These are phyloP conservation scores for Helicocarpus griseus DNA, from an alignment of 2,329 filamentous ascomycete species.

Conservation along the genomic window DNA sequence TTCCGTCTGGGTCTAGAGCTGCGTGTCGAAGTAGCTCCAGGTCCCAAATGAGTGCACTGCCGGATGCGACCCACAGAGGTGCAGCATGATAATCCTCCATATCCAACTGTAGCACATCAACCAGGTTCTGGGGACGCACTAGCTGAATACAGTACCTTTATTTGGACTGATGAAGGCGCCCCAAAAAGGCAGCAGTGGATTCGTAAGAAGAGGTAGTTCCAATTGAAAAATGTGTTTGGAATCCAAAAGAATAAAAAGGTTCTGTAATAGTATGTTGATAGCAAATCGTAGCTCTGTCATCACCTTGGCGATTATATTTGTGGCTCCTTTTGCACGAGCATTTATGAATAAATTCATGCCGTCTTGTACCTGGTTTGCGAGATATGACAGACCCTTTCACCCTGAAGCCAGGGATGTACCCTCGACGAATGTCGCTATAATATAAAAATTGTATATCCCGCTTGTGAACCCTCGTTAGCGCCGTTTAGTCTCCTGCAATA, in stretches of 20 bases:
- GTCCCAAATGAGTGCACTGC: not conserved
- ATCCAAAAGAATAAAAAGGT: no score
- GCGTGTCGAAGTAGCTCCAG: not conserved
- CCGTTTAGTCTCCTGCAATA: not conserved
- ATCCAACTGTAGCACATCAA: not conserved
- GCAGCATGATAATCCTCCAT: not conserved
- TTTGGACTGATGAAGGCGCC: not conserved
- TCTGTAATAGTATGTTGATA: no score
- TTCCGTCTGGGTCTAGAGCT: not conserved
- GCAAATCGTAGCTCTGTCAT: no score
- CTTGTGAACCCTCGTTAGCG: not conserved
- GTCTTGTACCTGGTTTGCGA: no score
- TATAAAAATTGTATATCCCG: not conserved
- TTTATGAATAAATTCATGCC: no score
- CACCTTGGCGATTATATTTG: no score
- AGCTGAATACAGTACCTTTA: not conserved
- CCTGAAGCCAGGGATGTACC: not conserved
- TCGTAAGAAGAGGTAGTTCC: not conserved
- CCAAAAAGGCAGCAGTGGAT: not conserved
- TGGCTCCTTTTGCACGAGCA: no score
- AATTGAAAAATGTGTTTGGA: no score
- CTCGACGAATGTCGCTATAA: not conserved
- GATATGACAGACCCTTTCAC: not conserved
- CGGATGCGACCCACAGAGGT: not conserved
- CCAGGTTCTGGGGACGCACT: not conserved